Base-by-base conservation (phyloP, 148 eudicot genomes). In the Spergularia bocconei region DNA sequence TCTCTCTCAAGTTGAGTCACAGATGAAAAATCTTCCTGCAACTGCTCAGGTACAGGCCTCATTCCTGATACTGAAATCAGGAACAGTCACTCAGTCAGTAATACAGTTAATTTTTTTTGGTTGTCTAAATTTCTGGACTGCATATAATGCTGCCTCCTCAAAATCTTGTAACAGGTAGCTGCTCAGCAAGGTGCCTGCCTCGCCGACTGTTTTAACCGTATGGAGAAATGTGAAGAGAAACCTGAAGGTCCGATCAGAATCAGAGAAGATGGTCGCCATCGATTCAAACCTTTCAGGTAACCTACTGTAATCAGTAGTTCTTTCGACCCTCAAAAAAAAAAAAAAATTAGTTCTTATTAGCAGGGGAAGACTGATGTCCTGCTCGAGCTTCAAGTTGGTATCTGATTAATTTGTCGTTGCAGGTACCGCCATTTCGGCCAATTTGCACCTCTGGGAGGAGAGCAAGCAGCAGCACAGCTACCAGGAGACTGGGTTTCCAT, bases 401-500 rank as follows among this genome's bases (percentile, higher is more conserved):
- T 15, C 19, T 7, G 47, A 38, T 23, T 36, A 8, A 41, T 1
- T 29, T 41, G 47, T 41, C 9, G 47, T 41, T 41, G 6, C 76
- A 92, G 97, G 91, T 92, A 92, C 78, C 82, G 80, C 78, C 97
- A 92, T 85, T 71, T 92, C 2, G 97, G 97, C 20, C 97, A 92
- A 70, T 92, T 92, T 84, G 97, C 97, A 57, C 97, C 97, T 29
- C 83, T 92, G 64, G 97, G 97, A 84, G 97, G 97, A 74, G 97
- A 92, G 76, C 95, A 92, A 81, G 89, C 97, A 63, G 97, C 97
- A 21, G 93, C 95, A 20, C 89, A 92, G 79, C 97, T 92, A 58
- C 97, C 97, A 4, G 97, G 97, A 75, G 95, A 92, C 75, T 87
- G 91, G 87, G 92, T 92, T 33, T 92, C 97, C 61, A 92, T 92